Evolutionary conservation across 352 stramenopile species (phyloP).

Genomic region (Globisporangium iwayamae): DNA sequence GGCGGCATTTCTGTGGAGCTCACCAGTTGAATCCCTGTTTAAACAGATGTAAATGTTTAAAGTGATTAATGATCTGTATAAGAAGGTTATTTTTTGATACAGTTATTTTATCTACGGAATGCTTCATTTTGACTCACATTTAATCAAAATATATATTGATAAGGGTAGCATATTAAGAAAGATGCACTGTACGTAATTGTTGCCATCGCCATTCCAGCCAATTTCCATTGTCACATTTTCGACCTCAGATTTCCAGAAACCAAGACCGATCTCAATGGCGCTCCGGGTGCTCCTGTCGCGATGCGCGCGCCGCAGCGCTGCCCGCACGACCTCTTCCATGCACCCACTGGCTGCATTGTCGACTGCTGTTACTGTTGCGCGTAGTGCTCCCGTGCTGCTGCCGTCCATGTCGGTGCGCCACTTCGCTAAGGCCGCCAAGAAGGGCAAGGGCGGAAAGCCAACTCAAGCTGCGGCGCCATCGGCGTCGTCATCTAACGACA

Average conservation of each 20-base stretch:
- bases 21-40: neutral
- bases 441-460: conserved; percentile 43
- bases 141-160: neutral
- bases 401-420: conserved; percentile 23
- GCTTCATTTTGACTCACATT: neutral
- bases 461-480: conserved; percentile 8
- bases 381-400: conserved; percentile 11
- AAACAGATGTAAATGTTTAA: neutral
- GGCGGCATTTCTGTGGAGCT: neutral
- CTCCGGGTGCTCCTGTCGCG: conserved; percentile 16
- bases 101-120: neutral
- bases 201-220: conserved; percentile 2
- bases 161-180: neutral
- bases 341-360: conserved; percentile 1
- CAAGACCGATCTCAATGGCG: conserved; percentile 9
- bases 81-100: neutral
- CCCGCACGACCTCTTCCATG: neutral
- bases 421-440: conserved; percentile 71
- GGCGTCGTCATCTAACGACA: conserved; percentile 4
- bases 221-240: conserved; percentile 12
- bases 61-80: neutral
- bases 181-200: neutral
- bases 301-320: neutral
- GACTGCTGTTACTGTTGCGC: conserved; percentile 8
- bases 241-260: neutral